Conservation (phyloP, 2,329 filamentous ascomycete genomes). For the Botrytis squamosa region DNA sequence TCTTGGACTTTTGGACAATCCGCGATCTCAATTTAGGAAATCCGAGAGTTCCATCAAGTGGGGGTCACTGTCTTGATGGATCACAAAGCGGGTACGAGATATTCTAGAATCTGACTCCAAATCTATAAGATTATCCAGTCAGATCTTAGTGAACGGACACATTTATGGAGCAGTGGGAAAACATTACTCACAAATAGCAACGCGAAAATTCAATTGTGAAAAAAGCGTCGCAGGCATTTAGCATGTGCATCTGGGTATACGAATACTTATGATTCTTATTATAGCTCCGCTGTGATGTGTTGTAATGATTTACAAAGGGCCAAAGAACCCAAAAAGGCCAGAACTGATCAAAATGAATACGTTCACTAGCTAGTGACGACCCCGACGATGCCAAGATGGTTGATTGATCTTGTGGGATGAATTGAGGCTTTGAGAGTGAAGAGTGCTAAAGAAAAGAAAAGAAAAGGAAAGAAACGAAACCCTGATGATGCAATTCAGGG, state of each 20-base stretch:
- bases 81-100: conserved; percentile 1
- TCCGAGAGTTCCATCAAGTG: conserved; percentile 6
- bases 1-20: not conserved
- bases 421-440: not conserved
- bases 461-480: not conserved
- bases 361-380: not conserved
- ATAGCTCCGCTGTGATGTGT: not conserved
- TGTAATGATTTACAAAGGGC: not conserved
- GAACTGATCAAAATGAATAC: not conserved
- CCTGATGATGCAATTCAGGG: conserved; percentile 14
- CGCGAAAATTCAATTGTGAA: not conserved
- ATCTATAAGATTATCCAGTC: not conserved
- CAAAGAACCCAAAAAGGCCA: not conserved
- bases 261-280: not conserved
- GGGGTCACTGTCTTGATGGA: not conserved
- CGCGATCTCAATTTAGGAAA: conserved; percentile 1
- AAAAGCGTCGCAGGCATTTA: not conserved
- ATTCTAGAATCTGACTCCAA: conserved; percentile 15
- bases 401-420: not conserved
- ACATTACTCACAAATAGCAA: not conserved
- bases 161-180: not conserved
- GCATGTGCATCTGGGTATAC: not conserved
- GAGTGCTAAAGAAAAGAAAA: too few relatives aligned
- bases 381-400: not conserved
- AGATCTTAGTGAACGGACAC: not conserved